Evolutionary conservation across 345 rosid genomes (phyloP).

Genomic region (Angophora floribunda): DNA sequence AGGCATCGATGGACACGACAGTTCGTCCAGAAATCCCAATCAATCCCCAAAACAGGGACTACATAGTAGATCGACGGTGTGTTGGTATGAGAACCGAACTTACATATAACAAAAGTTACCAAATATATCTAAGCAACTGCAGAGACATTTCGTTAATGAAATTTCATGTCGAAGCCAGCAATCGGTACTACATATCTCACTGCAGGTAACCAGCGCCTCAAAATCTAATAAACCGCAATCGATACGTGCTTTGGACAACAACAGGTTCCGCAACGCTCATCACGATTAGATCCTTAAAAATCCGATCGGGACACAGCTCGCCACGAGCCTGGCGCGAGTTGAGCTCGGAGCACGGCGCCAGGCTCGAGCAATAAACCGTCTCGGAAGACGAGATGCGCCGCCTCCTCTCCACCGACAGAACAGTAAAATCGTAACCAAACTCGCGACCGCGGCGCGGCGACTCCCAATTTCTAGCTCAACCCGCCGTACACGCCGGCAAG

Average conservation of each 20-base stretch:
- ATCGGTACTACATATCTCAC: background rate
- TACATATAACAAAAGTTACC: background rate
- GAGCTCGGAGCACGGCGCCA: background rate
- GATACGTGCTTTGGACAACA: background rate
- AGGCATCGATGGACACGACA: background rate
- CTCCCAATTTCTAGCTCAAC: background rate
- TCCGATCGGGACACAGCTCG: background rate
- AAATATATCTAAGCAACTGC: background rate
- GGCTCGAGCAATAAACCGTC: background rate
- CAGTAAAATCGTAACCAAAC: background rate
- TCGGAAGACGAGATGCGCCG: background rate
- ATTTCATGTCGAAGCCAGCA: background rate
- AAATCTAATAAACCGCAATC: background rate
- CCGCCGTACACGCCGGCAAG: background rate
- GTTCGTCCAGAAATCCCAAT: background rate
- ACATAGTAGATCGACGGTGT: background rate
- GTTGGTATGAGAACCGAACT: background rate
- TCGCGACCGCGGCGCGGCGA: background rate
- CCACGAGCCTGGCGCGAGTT: background rate
- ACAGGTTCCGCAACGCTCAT: background rate
- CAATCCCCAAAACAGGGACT: background rate
- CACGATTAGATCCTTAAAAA: background rate
- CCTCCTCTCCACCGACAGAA: background rate
- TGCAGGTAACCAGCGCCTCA: background rate
- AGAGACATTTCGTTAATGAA: background rate